Percentiles rank a stretch among this genome's conserved stretches.
phyloP scores from a whole-genome alignment of 2,329 filamentous ascomycete species.

The Cladosporium oxysporum region DNA sequence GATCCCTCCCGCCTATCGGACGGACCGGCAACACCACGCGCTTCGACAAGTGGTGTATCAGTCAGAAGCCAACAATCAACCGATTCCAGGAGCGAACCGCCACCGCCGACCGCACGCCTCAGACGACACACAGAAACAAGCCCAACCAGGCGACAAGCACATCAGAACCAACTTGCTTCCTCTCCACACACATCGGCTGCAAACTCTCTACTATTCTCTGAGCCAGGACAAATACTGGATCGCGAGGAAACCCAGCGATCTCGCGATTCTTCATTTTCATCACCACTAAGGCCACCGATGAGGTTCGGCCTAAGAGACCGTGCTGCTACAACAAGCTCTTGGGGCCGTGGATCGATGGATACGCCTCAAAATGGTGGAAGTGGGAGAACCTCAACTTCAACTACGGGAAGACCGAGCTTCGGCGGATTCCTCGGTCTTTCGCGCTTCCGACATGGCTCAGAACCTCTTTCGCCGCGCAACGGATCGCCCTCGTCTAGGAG shows the following conservation, averaged over 20 bases:
- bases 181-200: slow-evolving; percentile 54
- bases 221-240: slow-evolving; percentile 51
- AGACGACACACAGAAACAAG: slow-evolving; percentile 33
- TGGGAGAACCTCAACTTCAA: slow-evolving; percentile 77
- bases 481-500: slow-evolving; percentile 74
- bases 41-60: slow-evolving; percentile 24
- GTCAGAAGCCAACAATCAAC: slow-evolving; percentile 21
- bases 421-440: slow-evolving; percentile 79
- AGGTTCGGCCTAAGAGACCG: slow-evolving; percentile 67
- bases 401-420: slow-evolving; percentile 84
- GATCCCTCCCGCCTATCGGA: slow-evolving; percentile 47
- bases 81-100: slow-evolving; percentile 2
- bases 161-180: slow-evolving; percentile 38
- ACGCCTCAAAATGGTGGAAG: slow-evolving; percentile 61
- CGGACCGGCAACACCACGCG: slow-evolving; percentile 40
- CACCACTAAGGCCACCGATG: slow-evolving; percentile 59
- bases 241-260: slow-evolving; percentile 65
- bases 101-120: neutral
- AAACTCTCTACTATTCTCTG: slow-evolving; percentile 48
- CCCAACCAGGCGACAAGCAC: slow-evolving; percentile 27
- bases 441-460: slow-evolving; percentile 79
- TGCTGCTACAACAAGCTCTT: slow-evolving; percentile 86
- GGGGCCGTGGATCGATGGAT: slow-evolving; percentile 70
- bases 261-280: slow-evolving; percentile 64
- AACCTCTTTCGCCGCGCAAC: slow-evolving; percentile 65